Base-by-base conservation (phyloP, 306 rosid genomes). In the Arachis hypogaea region DNA sequence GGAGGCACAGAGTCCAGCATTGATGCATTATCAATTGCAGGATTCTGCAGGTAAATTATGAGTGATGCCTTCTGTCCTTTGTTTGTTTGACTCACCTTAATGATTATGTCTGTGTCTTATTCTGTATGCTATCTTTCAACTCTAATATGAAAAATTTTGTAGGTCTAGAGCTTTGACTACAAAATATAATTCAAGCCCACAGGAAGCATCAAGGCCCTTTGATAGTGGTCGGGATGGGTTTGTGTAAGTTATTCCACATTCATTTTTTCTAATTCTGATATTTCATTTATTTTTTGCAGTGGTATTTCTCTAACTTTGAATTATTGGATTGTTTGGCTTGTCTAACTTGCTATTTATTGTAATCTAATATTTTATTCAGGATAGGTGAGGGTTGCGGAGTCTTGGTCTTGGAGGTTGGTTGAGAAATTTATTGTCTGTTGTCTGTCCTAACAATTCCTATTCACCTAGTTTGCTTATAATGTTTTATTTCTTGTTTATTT, bases 1-100 rank as follows among this genome's bases (percentile, higher is more conserved):
- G 96, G 98, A 78, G 98, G 97, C 69, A 86, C 97, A 40, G 96
- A 94, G 87, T 88, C 97, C 72, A 94, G 98, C 85, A 91, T 94
- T 77, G 98, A 94, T 83, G 97, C 95, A 76, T 83, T 91, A 77
- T 94, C 97, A 43, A 89, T 94, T 54, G 95, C 96, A 33, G 93
- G 96, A 68, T 93, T 93, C 84, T 89, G 98, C 92, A 84, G 81
- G 98, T 91, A 76, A 44, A 47, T 72, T 41, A 54, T 50, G 72
- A 74, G 22, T 16, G 28, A n/a, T 9, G 22, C 63, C 16, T 18
- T 59, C 7, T 76, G 55, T 64, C 46, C 40, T 52, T 56, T 72
- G 45, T 68, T 71, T 38, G 51, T 68, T 11, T 59, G 55, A 60
- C 63, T 33, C 68, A 36, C 68, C 50, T 47, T 7, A 44, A 3